Conservation (phyloP, 1,139 yeast genomes). For the Yamadazyma atmosphaerica region DNA sequence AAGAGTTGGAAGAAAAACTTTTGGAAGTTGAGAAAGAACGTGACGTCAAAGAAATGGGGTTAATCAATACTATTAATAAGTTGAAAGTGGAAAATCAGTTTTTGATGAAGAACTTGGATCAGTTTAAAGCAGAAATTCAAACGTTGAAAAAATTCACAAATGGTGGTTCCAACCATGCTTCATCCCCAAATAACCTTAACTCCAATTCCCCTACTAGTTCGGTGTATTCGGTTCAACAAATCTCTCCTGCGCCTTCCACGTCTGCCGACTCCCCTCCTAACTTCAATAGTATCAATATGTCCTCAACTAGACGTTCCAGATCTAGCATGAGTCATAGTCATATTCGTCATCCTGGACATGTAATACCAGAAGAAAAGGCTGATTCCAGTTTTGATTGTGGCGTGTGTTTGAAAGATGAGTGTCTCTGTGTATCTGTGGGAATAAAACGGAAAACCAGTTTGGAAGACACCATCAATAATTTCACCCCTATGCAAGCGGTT, state of each 20-base stretch:
- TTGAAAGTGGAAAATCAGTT: constrained; percentile 42
- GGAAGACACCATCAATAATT: constrained; percentile 37
- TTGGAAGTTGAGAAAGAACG: constrained; percentile 67
- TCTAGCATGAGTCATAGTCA: background rate
- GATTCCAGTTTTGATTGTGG: constrained; percentile 52
- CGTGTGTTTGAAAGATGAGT: constrained; percentile 67
- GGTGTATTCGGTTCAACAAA: constrained; percentile 44
- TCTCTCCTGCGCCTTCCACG: constrained; percentile 58
- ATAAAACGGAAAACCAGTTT: constrained; percentile 32
- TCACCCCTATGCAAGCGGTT: constrained; percentile 64
- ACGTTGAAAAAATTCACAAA: constrained; percentile 14
- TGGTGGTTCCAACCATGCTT: constrained; percentile 5
- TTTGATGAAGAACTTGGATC: constrained; percentile 37
- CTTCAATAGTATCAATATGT: background rate
- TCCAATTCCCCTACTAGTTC: constrained; percentile 33
- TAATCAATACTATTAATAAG: constrained; percentile 50
- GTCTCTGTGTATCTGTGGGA: constrained; percentile 70
- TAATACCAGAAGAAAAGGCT: constrained; percentile 2
- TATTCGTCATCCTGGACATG: too few relatives aligned
- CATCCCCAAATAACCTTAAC: constrained; percentile 10
- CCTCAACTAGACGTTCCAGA: background rate
- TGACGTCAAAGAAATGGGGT: constrained; percentile 59
- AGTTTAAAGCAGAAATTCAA: constrained; percentile 27
- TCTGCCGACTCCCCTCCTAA: constrained; percentile 48
- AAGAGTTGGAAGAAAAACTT: constrained; percentile 46